Evolutionary conservation across 1,284 basidiomycete species (phyloP), one percentile per base, ranked within the genome.

Genomic region (Fomitopsis schrenkii): DNA sequence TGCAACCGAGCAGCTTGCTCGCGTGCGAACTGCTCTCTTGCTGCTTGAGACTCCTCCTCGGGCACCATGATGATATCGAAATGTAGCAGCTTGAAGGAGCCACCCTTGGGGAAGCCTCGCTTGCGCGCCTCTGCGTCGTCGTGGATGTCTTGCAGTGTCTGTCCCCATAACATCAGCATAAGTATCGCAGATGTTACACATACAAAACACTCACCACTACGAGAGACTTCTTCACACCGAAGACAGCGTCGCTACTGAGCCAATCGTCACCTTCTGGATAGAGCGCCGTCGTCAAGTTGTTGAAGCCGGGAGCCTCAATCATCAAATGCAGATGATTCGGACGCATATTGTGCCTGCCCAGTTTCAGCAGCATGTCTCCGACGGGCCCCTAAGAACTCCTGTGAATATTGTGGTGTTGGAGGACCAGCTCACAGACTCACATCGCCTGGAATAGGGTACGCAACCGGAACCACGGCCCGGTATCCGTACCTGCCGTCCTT

Each of bases 381-480:
- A 93, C 90, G 0, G 93, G 86, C 0, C 93, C 93, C 84, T 85
- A 63, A 0, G 15, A 22, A 22, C 12, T 10, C 2, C 9, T 40
- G 14, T 33, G 48, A 17, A 15, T 33, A 33, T 35, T 1, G 26
- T 6, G 9, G 14, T 33, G 35, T 67, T 54, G 17, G 19, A 44
- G 46, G 7, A 59, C 1, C 48, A 40, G 40, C 44, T 9, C 22
- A 36, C 14, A 3, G 68, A 40, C 80, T 65, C 59, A 85, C 84
- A 65, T 95, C 93, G 55, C 82, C 84, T 0, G 91, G 91, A 64
- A 93, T 87, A n/a, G 92, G 84, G 72, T 95, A 95, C 15, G 90
- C 74, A 0, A 87, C 81, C 0, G 93, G 93, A 67, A 91, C 85
- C 15, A 95, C 80, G 28, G 90, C 91, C 41, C 93, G 83, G 75